Evolutionary conservation across 345 rosid genomes (phyloP), one percentile per base, ranked within the genome.

Genomic region (Arabidopsis arenosa): DNA sequence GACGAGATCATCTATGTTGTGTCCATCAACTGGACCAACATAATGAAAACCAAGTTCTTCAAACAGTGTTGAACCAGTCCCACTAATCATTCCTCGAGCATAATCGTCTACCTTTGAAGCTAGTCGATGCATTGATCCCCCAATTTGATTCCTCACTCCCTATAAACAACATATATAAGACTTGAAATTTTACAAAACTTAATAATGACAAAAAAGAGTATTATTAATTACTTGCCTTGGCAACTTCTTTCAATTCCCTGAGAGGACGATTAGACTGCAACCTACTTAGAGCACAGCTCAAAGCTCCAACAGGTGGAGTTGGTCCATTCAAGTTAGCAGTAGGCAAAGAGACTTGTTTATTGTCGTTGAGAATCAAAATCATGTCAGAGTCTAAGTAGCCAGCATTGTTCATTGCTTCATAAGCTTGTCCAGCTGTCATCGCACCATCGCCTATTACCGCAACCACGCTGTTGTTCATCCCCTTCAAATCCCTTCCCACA

Each of bases 361-460:
- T 91, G 86, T 93, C 98, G 55, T 93, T 93, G 47, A 93, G 97
- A 76, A 93, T 88, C 72, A 91, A 93, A 66, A 91, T 87, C 98
- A 91, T 93, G 26, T 49, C 26, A 2, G 54, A 49, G 73, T 91
- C 96, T 41, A 93, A 78, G 78, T 93, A 93, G 14, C 98, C 98
- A 0, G 98, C 93, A 60, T 91, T 93, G 85, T 93, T 93, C 98
- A 93, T 91, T 7, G 98, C 97, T 83, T 93, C 98, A 68, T 87
- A 93, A 76, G 98, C 98, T 54, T 93, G 97, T 14, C 97, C 98
- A 35, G 98, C 97, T 5, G 97, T 93, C 97, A 93, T 93, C 0
- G 5, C 98, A 57, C 98, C 98, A 67, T 91, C 97, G 12, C 54
- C 54, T 15, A 93, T 88, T 48, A 91, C 89, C 26, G 93, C 87